Conservation (phyloP, 306 rosid species). For the Quercus mongolica region DNA sequence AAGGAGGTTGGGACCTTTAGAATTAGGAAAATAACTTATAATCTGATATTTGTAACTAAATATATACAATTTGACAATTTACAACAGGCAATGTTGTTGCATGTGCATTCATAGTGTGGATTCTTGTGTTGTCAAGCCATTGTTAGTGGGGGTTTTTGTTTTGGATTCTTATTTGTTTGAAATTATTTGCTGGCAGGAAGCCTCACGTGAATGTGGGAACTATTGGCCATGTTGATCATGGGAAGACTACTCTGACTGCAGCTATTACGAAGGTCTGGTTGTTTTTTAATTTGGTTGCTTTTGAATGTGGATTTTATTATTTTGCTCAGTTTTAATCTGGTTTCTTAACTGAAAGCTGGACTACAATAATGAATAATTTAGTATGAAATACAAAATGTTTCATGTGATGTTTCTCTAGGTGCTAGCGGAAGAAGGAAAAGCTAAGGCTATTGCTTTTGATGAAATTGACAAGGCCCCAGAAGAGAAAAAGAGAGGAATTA, state of each 20-base stretch:
- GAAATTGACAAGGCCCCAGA: constrained; percentile 99
- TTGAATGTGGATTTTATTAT: background rate
- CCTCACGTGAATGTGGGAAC: constrained; percentile 97
- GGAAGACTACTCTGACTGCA: constrained; percentile 93
- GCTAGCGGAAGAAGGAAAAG: constrained; percentile 91
- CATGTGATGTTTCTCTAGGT: constrained; percentile 39
- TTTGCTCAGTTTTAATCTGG: background rate
- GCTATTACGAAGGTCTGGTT: constrained; percentile 87
- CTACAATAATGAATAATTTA: background rate
- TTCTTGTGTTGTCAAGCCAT: background rate
- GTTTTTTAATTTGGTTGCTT: constrained; percentile 4
- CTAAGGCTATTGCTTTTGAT: constrained; percentile 84
- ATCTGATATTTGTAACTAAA: no score
- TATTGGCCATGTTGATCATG: constrained; percentile 95
- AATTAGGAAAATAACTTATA: no score
- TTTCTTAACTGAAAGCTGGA: background rate
- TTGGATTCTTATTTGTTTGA: background rate
- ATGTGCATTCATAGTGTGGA: background rate
- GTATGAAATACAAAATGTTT: background rate
- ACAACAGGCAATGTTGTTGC: background rate
- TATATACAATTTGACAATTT: no score
- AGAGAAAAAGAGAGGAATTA: constrained; percentile 93
- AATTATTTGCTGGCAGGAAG: constrained; percentile 46
- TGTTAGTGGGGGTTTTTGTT: background rate
- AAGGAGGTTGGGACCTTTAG: no score